Percentiles rank a stretch among this genome's conserved stretches.
Evolutionary conservation across 805 yeast species (phyloP).

Genomic region (Starmera quercuum): DNA sequence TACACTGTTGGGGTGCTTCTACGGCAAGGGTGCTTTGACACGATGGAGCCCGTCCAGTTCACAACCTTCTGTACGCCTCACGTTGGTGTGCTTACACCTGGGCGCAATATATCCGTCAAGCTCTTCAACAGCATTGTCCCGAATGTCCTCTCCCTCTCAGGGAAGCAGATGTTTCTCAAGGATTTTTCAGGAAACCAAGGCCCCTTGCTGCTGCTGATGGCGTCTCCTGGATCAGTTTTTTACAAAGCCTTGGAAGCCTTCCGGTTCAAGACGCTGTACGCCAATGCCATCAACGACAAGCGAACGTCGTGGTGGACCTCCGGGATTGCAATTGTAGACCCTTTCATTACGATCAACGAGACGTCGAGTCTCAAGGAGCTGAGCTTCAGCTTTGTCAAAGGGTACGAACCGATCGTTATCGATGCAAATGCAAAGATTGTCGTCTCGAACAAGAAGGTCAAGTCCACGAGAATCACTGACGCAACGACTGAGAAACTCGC

Average conservation of each 20-base stretch:
- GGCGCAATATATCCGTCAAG: slow-evolving; percentile 38
- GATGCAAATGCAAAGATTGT: slow-evolving; percentile 40
- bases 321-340: slow-evolving; percentile 56
- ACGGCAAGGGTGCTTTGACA: slow-evolving; percentile 42
- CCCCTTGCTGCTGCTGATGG: slow-evolving; percentile 62
- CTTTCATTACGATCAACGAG: slow-evolving; percentile 38
- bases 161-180: slow-evolving; percentile 63
- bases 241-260: slow-evolving; percentile 47
- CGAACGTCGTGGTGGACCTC: slow-evolving; percentile 82
- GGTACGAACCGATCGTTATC: slow-evolving; percentile 51
- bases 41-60: slow-evolving; percentile 49
- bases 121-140: slow-evolving; percentile 62
- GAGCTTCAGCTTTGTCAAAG: slow-evolving; percentile 36
- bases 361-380: slow-evolving; percentile 34
- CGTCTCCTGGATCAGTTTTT: slow-evolving; percentile 54
- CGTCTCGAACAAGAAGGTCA: slow-evolving; percentile 14
- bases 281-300: slow-evolving; percentile 73
- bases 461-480: not conserved
- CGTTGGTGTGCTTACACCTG: slow-evolving; percentile 59
- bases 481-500: slow-evolving; percentile 1
- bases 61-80: slow-evolving; percentile 66
- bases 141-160: slow-evolving; percentile 58
- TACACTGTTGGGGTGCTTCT: slow-evolving; percentile 69
- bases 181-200: slow-evolving; percentile 26
- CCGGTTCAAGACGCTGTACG: slow-evolving; percentile 49